Evolutionary conservation across 495 filamentous ascomycete species (phyloP), one percentile per base, ranked within the genome.

Genomic region (Talaromyces trachyspermus): DNA sequence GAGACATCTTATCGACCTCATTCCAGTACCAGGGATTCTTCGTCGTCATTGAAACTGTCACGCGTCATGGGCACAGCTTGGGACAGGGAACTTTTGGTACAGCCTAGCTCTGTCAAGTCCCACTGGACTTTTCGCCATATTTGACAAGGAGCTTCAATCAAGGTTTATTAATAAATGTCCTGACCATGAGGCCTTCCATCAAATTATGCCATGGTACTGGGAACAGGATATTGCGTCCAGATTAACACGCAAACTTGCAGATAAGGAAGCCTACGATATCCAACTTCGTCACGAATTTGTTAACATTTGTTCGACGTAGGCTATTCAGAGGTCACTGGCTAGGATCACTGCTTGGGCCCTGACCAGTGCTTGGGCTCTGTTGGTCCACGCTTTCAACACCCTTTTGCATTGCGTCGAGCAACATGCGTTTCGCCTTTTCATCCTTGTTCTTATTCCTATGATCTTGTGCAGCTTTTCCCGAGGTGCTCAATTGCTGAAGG

Each of bases 61-160:
- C 32, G 44, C 2, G 11, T 55, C 4, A 55, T 57, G 54, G 15
- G 49, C 8, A 33, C n/a, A 46, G 37, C 50, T 3, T 57, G 57
- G 55, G 41, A 50, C 46, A 25, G 57, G 57, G 8, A 52, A 54
- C 1, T 60, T 56, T 17, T 60, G 57, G 51, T 56, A 54, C 51
- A 47, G 45, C 0, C 29, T 60, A 10, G 57, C 54, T 37, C 54
- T 60, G 1, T 52, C 51, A 1, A 60, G 51, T 39, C 57, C 57
- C 10, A 45, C 51, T 14, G 57, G 51, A 9, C 36, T 60, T 0
- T 60, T 60, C n/a, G 50, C 12, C 7, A 43, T 59, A 11, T 59
- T 51, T 27, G 24, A 45, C 33, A 12, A 49, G 27, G 46, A 54
- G 23, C 53, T 58, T 1, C 41, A 43, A 29, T 51, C 57, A 14